Percentiles rank a stretch among this genome's conserved stretches.
These are phyloP conservation scores for Lachancea waltii DNA, from an alignment of 805 yeast species.

Conservation along the genomic window DNA sequence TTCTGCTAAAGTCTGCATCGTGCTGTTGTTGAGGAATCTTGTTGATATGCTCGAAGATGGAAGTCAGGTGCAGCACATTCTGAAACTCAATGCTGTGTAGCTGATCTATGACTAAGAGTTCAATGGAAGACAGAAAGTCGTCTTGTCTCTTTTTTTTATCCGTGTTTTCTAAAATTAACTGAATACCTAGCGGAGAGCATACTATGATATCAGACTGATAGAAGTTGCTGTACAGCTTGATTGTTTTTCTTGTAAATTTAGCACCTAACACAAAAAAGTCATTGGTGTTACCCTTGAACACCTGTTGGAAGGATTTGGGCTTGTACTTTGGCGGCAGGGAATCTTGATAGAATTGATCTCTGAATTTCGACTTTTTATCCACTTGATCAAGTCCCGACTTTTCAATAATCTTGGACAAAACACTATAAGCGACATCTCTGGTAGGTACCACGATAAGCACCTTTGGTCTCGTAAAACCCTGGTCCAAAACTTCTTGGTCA, in stretches of 20 bases:
- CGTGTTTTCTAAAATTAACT: conserved; percentile 65
- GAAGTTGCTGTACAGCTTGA: conserved; percentile 78
- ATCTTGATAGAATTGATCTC: conserved; percentile 56
- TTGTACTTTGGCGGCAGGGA: conserved; percentile 45
- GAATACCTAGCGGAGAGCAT: conserved; percentile 88
- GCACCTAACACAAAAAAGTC: conserved; percentile 90
- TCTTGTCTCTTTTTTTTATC: conserved; percentile 52
- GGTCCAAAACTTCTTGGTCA: conserved; percentile 71
- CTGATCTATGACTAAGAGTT: conserved; percentile 71
- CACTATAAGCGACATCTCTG: conserved; percentile 64
- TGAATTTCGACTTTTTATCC: conserved; percentile 75
- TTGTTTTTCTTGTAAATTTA: conserved; percentile 80
- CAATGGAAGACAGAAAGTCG: conserved; percentile 87
- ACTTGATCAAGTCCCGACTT: conserved; percentile 66
- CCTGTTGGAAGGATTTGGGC: conserved; percentile 75
- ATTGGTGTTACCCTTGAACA: conserved; percentile 83
- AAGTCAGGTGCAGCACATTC: conserved; percentile 82
- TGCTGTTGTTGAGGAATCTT: conserved; percentile 71
- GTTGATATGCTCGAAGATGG: conserved; percentile 63
- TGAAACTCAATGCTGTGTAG: conserved; percentile 86
- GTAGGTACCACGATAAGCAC: conserved; percentile 80
- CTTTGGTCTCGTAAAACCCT: conserved; percentile 93
- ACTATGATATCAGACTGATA: conserved; percentile 79
- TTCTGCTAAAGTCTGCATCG: conserved; percentile 83
- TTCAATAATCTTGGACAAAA: conserved; percentile 54